Conservation (phyloP, 2,329 filamentous ascomycete genomes). For the Sporothrix protearum region DNA sequence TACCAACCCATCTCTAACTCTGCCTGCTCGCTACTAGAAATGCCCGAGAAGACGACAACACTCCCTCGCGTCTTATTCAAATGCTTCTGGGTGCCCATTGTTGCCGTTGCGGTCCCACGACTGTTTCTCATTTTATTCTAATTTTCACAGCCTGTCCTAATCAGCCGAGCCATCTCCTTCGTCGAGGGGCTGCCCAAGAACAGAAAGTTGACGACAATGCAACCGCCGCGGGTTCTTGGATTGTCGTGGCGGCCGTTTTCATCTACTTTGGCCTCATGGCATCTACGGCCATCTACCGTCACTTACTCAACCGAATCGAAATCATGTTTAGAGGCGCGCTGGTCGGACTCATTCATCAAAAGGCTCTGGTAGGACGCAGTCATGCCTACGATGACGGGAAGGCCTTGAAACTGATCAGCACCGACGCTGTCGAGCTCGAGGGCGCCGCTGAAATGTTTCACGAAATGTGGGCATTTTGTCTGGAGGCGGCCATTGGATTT, state of each 20-base stretch:
- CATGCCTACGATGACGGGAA: slow-evolving; percentile 34
- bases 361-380: slow-evolving; percentile 4
- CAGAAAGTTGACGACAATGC: not conserved
- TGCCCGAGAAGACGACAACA: slow-evolving; percentile 30
- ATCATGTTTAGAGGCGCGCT: slow-evolving; percentile 30
- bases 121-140: slow-evolving; percentile 40
- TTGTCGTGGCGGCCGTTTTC: slow-evolving; percentile 35
- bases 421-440: slow-evolving; percentile 39
- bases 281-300: slow-evolving; percentile 29
- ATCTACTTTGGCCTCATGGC: slow-evolving; percentile 38
- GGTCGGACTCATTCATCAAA: slow-evolving; percentile 28
- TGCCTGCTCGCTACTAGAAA: slow-evolving; percentile 22
- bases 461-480: slow-evolving; percentile 42
- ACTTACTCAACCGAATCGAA: slow-evolving; percentile 29
- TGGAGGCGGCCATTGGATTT: slow-evolving; percentile 43
- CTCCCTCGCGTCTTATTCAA: slow-evolving; percentile 35
- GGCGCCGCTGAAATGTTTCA: slow-evolving; percentile 39
- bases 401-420: slow-evolving; percentile 41
- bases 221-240: slow-evolving; percentile 30
- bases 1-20: not conserved
- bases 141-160: slow-evolving; percentile 42
- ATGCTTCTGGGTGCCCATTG: slow-evolving; percentile 34
- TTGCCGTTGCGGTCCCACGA: slow-evolving; percentile 37
- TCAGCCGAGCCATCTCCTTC: slow-evolving; percentile 38
- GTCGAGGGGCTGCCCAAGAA: not conserved